Evolutionary conservation across 441 rosid species (phyloP).

Genomic region (Macaranga tanarius): DNA sequence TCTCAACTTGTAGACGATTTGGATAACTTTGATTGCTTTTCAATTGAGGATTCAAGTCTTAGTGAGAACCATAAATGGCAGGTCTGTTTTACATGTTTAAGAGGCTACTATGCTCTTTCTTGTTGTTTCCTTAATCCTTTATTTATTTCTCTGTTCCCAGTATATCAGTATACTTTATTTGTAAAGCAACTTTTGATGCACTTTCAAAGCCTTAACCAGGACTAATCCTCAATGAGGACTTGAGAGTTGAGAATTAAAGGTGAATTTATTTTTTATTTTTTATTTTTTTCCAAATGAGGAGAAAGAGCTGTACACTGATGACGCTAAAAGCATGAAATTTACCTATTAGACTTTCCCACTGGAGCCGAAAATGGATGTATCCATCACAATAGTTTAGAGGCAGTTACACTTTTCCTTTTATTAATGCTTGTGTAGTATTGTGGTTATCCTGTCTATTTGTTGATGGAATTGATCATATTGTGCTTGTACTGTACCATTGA

Average conservation of each 20-base stretch:
- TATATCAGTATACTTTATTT: conserved; percentile 6
- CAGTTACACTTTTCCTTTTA: not conserved
- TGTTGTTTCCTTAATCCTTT: not conserved
- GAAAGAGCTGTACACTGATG: not conserved
- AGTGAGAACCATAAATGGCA: conserved; percentile 40
- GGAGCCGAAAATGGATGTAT: not conserved
- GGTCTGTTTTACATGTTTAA: conserved; percentile 40
- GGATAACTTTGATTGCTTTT: conserved; percentile 41
- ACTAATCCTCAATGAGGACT: conserved; percentile 1
- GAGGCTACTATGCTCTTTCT: conserved; percentile 3
- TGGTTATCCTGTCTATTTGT: conserved; percentile 2
- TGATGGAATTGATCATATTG: not conserved
- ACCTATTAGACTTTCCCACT: not conserved
- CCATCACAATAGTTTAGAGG: not conserved
- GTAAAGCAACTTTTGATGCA: not conserved
- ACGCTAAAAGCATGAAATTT: not conserved
- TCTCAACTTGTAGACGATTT: conserved; percentile 38
- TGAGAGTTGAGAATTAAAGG: not conserved
- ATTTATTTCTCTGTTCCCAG: not conserved
- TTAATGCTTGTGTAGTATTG: not conserved
- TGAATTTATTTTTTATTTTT: no score
- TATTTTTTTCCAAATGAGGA: not conserved
- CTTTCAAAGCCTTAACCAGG: conserved; percentile 5
- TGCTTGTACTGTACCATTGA: not conserved
- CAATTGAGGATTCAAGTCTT: conserved; percentile 28